A percentile compares a stretch with the other conserved stretches of the same genome.
These are phyloP conservation scores for Plicaturopsis crispa DNA, from an alignment of 768 basidiomycete species.

Conservation along the genomic window DNA sequence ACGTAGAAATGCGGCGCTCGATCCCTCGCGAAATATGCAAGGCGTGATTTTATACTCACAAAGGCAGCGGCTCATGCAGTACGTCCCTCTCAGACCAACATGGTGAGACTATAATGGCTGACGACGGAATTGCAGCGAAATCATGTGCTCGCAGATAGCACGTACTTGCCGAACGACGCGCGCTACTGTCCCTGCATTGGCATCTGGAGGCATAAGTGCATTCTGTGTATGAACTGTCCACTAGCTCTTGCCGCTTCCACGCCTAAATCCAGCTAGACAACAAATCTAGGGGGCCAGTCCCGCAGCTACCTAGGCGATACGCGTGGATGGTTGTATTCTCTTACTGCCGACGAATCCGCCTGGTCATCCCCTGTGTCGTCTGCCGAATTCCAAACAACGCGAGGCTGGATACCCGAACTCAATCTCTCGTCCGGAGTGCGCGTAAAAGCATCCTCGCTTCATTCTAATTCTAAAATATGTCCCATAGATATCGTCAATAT, in stretches of 20 bases:
- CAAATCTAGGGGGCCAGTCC: constrained; percentile 19
- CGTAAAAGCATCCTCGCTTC: constrained; percentile 38
- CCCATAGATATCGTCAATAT: constrained; percentile 44
- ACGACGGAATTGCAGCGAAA: too few relatives aligned
- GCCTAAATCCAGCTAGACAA: constrained; percentile 19
- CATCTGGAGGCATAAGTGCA: constrained; percentile 33
- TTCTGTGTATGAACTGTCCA: constrained; percentile 33
- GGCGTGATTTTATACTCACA: too few relatives aligned
- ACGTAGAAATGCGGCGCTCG: too few relatives aligned
- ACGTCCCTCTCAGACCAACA: too few relatives aligned
- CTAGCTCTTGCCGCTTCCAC: not conserved
- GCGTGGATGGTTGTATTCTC: constrained; percentile 43
- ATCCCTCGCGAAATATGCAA: too few relatives aligned
- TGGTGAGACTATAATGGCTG: too few relatives aligned
- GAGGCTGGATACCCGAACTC: constrained; percentile 29
- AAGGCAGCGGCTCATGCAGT: too few relatives aligned
- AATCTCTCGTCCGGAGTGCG: too few relatives aligned
- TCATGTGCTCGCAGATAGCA: constrained; percentile 31
- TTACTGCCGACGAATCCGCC: constrained; percentile 10
- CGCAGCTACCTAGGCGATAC: constrained; percentile 44
- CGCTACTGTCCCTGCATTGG: constrained; percentile 21
- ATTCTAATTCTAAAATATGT: constrained; percentile 28
- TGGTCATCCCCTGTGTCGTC: too few relatives aligned
- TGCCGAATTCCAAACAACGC: constrained; percentile 7
- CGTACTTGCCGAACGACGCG: constrained; percentile 25